Percentiles rank a stretch among this genome's conserved stretches.
Conservation (phyloP, 108 stramenopile genomes). For the Pseudonitzschia multistriata region DNA sequence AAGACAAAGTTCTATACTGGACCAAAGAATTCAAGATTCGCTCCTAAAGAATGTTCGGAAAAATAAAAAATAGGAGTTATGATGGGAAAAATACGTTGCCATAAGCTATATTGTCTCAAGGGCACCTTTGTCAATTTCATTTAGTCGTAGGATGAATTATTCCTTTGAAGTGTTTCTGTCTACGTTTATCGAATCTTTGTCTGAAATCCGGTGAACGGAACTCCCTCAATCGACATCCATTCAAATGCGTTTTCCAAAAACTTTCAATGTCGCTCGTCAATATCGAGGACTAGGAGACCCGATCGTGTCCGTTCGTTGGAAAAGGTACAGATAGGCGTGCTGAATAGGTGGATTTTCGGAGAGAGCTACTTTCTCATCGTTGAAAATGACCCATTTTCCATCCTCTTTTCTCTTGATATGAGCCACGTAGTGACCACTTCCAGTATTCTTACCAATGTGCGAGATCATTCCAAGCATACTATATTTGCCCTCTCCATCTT, state of each 20-base stretch:
- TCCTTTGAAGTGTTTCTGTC: too few relatives aligned
- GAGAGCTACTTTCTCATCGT: conserved; percentile 96
- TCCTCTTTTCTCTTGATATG: conserved; percentile 72
- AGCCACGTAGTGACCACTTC: conserved; percentile 97
- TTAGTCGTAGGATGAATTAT: too few relatives aligned
- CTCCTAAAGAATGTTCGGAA: neutral
- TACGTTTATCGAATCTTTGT: too few relatives aligned
- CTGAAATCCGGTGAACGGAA: neutral
- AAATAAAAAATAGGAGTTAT: neutral
- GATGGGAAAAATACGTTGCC: too few relatives aligned
- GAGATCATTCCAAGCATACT: conserved; percentile 89
- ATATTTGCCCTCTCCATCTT: conserved; percentile 91
- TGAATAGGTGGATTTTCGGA: conserved; percentile 82
- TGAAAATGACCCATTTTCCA: conserved; percentile 96
- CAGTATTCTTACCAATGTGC: conserved; percentile 97
- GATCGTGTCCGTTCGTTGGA: conserved; percentile 57
- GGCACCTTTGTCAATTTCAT: too few relatives aligned
- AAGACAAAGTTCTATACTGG: conserved; percentile 52
- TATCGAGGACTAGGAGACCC: conserved; percentile 18
- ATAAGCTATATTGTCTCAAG: too few relatives aligned
- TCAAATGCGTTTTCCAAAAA: neutral
- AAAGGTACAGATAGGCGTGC: conserved; percentile 92
- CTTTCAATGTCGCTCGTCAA: neutral
- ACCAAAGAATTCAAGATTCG: conserved; percentile 45
- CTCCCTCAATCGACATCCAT: neutral